A percentile compares a stretch with the other conserved stretches of the same genome.
These are phyloP conservation scores for Elsinoe ampelina DNA, from an alignment of 2,329 filamentous ascomycete species.

Conservation along the genomic window DNA sequence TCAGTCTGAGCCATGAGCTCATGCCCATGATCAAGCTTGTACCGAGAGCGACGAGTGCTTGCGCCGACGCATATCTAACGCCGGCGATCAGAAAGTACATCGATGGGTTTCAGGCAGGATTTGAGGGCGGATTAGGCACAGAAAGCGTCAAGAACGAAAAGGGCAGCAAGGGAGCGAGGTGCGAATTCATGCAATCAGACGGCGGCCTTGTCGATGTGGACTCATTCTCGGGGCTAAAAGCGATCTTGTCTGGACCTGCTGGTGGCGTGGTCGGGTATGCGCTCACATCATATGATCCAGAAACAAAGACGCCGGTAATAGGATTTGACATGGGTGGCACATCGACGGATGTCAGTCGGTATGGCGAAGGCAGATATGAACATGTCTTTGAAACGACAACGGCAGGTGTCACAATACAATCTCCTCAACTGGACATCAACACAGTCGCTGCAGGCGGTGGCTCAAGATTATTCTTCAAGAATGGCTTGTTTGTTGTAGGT, in stretches of 20 bases:
- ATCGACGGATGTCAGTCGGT: slow-evolving; percentile 82
- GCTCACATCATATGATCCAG: slow-evolving; percentile 76
- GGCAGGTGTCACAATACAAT: slow-evolving; percentile 88
- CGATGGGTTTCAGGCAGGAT: slow-evolving; percentile 67
- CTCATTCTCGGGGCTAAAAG: slow-evolving; percentile 73
- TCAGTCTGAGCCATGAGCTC: slow-evolving; percentile 69
- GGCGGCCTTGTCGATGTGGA: slow-evolving; percentile 63
- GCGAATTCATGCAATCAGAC: slow-evolving; percentile 93
- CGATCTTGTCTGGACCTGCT: slow-evolving; percentile 83
- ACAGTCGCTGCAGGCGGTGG: slow-evolving; percentile 88
- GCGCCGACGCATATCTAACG: slow-evolving; percentile 71
- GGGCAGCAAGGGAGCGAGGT: slow-evolving; percentile 62
- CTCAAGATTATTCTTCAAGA: slow-evolving; percentile 74
- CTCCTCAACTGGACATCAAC: slow-evolving; percentile 87
- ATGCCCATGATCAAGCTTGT: slow-evolving; percentile 87
- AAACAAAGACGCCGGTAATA: slow-evolving; percentile 76
- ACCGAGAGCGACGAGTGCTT: slow-evolving; percentile 64
- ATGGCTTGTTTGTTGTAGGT: slow-evolving; percentile 82
- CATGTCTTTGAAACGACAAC: slow-evolving; percentile 93
- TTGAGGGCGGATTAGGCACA: slow-evolving; percentile 68
- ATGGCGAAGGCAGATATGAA: slow-evolving; percentile 69
- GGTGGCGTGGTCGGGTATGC: slow-evolving; percentile 90
- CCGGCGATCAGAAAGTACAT: slow-evolving; percentile 72
- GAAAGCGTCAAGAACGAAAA: slow-evolving; percentile 60
- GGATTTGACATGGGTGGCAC: slow-evolving; percentile 96